Conservation (phyloP, 2,329 filamentous ascomycete species). For the Scorias spongiosa region DNA sequence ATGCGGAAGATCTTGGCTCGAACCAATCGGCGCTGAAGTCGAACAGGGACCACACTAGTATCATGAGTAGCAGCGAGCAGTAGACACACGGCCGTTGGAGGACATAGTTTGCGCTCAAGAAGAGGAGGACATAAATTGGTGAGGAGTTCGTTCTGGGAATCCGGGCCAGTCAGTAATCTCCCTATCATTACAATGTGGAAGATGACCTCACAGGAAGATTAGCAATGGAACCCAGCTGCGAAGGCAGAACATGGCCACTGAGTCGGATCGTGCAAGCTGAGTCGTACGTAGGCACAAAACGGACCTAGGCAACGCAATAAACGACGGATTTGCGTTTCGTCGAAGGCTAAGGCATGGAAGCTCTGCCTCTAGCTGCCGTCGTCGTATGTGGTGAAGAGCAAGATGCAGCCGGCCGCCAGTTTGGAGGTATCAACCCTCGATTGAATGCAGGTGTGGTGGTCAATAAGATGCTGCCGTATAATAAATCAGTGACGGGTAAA, state of each 20-base stretch:
- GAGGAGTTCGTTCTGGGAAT: conserved; percentile 29
- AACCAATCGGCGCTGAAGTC: conserved; percentile 91
- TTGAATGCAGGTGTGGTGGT: too few relatives aligned
- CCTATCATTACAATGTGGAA: neutral
- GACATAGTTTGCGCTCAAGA: conserved; percentile 79
- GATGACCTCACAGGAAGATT: conserved; percentile 34
- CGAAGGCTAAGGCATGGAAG: too few relatives aligned
- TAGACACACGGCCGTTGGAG: conserved; percentile 95
- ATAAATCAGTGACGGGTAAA: too few relatives aligned
- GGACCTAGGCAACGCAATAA: too few relatives aligned
- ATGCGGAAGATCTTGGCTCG: conserved; percentile 44
- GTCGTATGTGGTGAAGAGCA: too few relatives aligned
- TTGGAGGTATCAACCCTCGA: too few relatives aligned
- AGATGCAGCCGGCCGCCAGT: too few relatives aligned
- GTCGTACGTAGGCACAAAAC: too few relatives aligned
- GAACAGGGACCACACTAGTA: conserved; percentile 92
- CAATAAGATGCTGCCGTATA: too few relatives aligned
- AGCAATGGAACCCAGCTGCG: conserved; percentile 40
- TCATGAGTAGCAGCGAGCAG: conserved; percentile 87
- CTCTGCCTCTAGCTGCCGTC: too few relatives aligned
- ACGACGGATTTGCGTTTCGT: too few relatives aligned
- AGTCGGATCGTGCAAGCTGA: too few relatives aligned
- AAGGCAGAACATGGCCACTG: conserved; percentile 45
- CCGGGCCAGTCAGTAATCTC: conserved; percentile 3
- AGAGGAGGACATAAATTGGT: conserved; percentile 35